Base-by-base conservation (phyloP, 2,329 filamentous ascomycete species). In the Whalleya microplaca region DNA sequence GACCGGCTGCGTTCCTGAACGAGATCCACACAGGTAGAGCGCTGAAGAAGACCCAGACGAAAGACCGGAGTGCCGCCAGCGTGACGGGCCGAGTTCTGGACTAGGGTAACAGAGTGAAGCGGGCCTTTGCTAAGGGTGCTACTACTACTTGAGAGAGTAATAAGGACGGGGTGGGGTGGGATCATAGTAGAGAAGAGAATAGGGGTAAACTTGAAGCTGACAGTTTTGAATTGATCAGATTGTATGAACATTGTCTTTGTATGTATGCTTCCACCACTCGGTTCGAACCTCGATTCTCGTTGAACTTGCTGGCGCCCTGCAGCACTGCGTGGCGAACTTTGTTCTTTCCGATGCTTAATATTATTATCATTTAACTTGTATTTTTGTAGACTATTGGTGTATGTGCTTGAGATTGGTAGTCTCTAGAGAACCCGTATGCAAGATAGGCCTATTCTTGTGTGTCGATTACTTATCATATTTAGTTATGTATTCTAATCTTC, bases 41-140 rank as follows among this genome's bases (percentile, higher is more conserved):
- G 2, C 78, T 99, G 70, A 92, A 83, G 80, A 98, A 98, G 81
- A 92, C 92, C 21, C 79, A 88, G 72, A 98, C 95, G 1, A 93
- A 91, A 74, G 95, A 99, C 74, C 88, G 87, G 73, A 97, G 93
- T 74, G 75, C 67, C 46, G 83, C 91, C 49, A 73, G 86, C 50
- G 80, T 87, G 55, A 90, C 91, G 20, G 94, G 94, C n/a, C 84
- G 86, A 58, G 93, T 97, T 56, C 73, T 86, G 72, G 78, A 78
- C 59, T 84, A 76, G 52, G 54, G 45, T 14, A 19, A 46, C 20
- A 51, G 23, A 44, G 46, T 44, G 21, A 44, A 40, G 27, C 23
- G 21, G 16, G 20, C 45, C 9, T 42, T 50, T n/a, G 20, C 27
- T 29, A 44, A 37, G 43, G 21, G 44, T 37, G n/a, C n/a, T n/a